Percentiles rank a stretch among this genome's conserved stretches.
These are phyloP conservation scores for Hymenoscyphus linearis DNA, from an alignment of 2,329 filamentous ascomycete species.

Conservation along the genomic window DNA sequence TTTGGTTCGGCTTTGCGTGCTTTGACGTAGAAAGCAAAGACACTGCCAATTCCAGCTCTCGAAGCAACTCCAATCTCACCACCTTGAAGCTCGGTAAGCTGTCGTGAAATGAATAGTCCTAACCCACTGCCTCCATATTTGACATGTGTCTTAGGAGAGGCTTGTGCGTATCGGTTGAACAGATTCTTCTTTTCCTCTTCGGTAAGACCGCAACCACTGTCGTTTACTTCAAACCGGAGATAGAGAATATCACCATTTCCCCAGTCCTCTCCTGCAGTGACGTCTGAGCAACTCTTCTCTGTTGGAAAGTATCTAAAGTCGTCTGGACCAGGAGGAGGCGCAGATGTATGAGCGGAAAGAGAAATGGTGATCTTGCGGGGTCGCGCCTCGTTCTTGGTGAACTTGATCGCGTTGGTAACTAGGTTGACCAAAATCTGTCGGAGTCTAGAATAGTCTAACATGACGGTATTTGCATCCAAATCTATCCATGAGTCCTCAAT, in stretches of 20 bases:
- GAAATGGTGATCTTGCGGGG: conserved; percentile 41
- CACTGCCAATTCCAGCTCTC: conserved; percentile 61
- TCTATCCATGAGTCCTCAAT: conserved; percentile 61
- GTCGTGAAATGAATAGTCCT: conserved; percentile 72
- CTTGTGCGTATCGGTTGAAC: conserved; percentile 77
- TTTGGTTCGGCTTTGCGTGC: conserved; percentile 14
- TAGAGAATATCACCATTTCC: conserved; percentile 66
- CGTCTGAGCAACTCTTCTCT: conserved; percentile 43
- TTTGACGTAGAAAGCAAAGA: conserved; percentile 65
- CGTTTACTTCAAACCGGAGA: conserved; percentile 66
- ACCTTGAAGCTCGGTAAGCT: conserved; percentile 72
- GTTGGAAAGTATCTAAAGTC: conserved; percentile 39
- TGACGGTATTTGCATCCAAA: conserved; percentile 63
- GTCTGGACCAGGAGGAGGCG: conserved; percentile 45
- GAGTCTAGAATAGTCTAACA: conserved; percentile 66
- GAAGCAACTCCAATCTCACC: conserved; percentile 68
- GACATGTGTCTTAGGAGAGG: conserved; percentile 69
- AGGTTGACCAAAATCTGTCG: conserved; percentile 74
- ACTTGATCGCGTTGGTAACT: conserved; percentile 63
- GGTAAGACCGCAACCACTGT: conserved; percentile 69
- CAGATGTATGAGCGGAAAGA: conserved; percentile 17
- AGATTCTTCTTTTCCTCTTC: conserved; percentile 66
- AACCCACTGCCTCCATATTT: conserved; percentile 75
- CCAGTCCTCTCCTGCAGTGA: conserved; percentile 49
- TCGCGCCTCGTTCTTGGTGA: conserved; percentile 56